These are phyloP conservation scores for Aureobasidium uvarum DNA, from an alignment of 2,329 filamentous ascomycete species.

Conservation along the genomic window DNA sequence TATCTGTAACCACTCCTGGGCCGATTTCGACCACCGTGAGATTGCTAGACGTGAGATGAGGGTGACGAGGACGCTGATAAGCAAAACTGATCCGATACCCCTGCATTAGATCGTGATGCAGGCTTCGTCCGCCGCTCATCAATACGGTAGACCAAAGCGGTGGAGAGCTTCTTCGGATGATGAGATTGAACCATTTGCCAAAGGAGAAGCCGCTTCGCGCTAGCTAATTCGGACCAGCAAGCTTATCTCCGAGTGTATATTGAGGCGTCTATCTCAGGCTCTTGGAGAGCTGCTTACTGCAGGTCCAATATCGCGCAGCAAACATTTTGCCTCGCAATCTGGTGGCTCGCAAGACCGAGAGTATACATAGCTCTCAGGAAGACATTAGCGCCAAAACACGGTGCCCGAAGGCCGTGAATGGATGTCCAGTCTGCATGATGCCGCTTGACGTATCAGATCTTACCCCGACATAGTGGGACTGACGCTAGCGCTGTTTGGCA, in stretches of 20 bases:
- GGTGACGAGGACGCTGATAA: not conserved
- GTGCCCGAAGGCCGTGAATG: not conserved
- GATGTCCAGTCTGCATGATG: slow-evolving; percentile 16
- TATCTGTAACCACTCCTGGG: not conserved
- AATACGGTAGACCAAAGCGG: not conserved
- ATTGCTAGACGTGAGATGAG: not conserved
- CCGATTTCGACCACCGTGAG: not conserved
- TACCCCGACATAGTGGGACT: slow-evolving; percentile 13
- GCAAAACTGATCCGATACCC: not conserved
- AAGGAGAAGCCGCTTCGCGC: not conserved
- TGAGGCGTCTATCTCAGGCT: not conserved
- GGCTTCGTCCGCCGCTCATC: no score
- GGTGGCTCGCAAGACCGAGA: not conserved
- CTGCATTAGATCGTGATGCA: slow-evolving; percentile 1
- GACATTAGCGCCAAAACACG: not conserved
- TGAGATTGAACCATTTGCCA: slow-evolving; percentile 10
- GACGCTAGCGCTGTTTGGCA: slow-evolving; percentile 25
- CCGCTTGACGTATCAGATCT: slow-evolving; percentile 22
- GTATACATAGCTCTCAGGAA: not conserved
- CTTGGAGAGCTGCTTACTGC: not conserved
- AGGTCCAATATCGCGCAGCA: slow-evolving; percentile 2
- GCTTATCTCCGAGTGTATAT: slow-evolving; percentile 17
- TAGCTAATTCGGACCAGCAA: not conserved
- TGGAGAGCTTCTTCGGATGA: not conserved
- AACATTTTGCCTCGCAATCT: not conserved